Evolutionary conservation across 2,329 filamentous ascomycete genomes (phyloP), one percentile per base, ranked within the genome.

Genomic region (Fusarium sp.): DNA sequence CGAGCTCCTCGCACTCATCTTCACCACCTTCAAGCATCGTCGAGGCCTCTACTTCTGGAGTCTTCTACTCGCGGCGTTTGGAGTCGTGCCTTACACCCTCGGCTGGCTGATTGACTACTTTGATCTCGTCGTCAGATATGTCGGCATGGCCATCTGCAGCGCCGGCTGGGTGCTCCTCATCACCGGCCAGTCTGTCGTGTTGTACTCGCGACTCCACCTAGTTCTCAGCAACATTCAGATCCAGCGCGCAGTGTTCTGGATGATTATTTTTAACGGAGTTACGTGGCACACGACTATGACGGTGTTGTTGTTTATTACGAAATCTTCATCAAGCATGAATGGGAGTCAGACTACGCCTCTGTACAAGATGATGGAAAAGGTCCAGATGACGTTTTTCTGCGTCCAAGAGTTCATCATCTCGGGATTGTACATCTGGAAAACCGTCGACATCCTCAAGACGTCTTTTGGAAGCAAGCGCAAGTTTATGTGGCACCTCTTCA

Each of bases 401-500:
- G 16, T 31, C 1, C 70, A 73, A n/a, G 70, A 72, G 31, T 66
- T 66, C 37, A 24, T 69, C 9, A 66, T 73, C 14, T 69, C 65
- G 1, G 69, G 50, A 0, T 9, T 69, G 0, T 73, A 69, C n/a
- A 57, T 72, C 20, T 69, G 69, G 57, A 63, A 56, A 14, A 64
- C 58, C 1, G 37, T 52, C 10, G 62, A 73, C 18, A 67, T 73
- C 4, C 58, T 73, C 5, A 33, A 60, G 24, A 73, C 62, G n/a
- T 73, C 70, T 9, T 60, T 70, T 2, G 59, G 67, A 14, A 71
- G 57, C n/a, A 71, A 65, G 16, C 16, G 54, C n/a, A 69, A 58
- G 48, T 57, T 70, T 2, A 65, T 73, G 64, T 67, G 69, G 74
- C 68, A 76, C 13, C 61, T 76, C 3, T 54, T 73, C 1, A 20